Conservation (phyloP, 352 stramenopile species). For the Pythium aristosporum region DNA sequence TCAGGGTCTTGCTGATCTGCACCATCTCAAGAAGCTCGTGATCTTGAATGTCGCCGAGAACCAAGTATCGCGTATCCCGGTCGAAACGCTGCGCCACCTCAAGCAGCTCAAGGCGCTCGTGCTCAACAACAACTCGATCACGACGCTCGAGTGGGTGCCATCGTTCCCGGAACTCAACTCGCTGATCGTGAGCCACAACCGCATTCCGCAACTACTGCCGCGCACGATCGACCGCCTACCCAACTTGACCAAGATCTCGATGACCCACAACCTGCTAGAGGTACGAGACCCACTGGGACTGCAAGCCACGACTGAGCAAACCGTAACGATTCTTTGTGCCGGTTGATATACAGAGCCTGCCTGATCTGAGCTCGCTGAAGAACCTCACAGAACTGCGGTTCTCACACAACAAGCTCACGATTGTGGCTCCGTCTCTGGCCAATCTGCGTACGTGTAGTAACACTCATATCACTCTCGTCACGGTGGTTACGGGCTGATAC, state of each 20-base stretch:
- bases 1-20: slow-evolving; percentile 58
- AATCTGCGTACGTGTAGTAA: slow-evolving; percentile 53
- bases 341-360: slow-evolving; percentile 40
- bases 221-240: slow-evolving; percentile 66
- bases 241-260: slow-evolving; percentile 81
- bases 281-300: slow-evolving; percentile 6
- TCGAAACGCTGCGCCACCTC: slow-evolving; percentile 68
- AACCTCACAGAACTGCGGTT: slow-evolving; percentile 77
- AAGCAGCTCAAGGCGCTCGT: slow-evolving; percentile 76
- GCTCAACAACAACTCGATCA: slow-evolving; percentile 85
- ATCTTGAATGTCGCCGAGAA: slow-evolving; percentile 80
- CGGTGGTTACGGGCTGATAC: background rate
- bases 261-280: slow-evolving; percentile 82
- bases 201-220: slow-evolving; percentile 62
- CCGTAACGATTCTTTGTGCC: background rate
- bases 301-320: background rate
- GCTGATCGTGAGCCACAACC: slow-evolving; percentile 85
- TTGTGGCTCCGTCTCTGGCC: slow-evolving; percentile 53
- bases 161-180: slow-evolving; percentile 80
- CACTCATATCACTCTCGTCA: too few relatives aligned
- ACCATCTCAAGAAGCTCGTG: slow-evolving; percentile 78
- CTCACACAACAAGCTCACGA: slow-evolving; percentile 80
- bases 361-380: slow-evolving; percentile 60
- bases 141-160: slow-evolving; percentile 79
- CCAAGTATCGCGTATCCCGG: slow-evolving; percentile 65